Evolutionary conservation across 2,329 filamentous ascomycete genomes (phyloP), one percentile per base, ranked within the genome.

Genomic region (Botrytis aclada): DNA sequence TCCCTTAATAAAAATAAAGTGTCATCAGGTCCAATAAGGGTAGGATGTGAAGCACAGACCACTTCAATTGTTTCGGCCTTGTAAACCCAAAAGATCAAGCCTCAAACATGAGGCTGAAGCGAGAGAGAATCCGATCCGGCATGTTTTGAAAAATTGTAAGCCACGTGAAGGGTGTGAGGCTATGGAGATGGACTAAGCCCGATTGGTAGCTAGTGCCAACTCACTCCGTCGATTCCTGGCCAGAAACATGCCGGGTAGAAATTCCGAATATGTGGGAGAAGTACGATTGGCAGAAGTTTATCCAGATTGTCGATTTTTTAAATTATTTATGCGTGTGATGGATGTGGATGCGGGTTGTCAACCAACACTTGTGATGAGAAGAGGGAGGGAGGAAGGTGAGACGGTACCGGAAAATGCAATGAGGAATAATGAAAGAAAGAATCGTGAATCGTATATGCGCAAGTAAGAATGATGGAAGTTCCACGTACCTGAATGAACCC

Each of bases 201-300:
- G 3, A 62, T 61, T 7, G 4, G 39, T 41, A 5, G 16, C 25
- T 70, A 70, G 67, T 22, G 8, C 32, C 2, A 34, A 37, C 43
- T 37, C 32, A n/a, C 51, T 56, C 51, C 54, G 9, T 41, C 58
- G 69, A 45, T 41, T 43, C 37, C 29, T 43, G 43, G 41, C 18
- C 18, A 65, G 41, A 64, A 62, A 37, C 56, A 64, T 51, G 69
- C 41, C 62, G 70, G 69, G 61, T 41, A 32, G 70, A 51, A 60
- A 66, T 60, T 66, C 61, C 61, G 70, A 71, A 66, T 58, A 65
- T 43, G 45, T 71, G 70, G 70, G 61, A 66, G 37, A 45, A 47
- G 47, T 18, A 56, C 60, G 60, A 71, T 65, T 71, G 70, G 70
- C 22, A 71, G 61, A 56, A 61, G 43, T 51, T 51, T 43, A 66